phyloP scores from a whole-genome alignment of 2,329 filamentous ascomycete species.

The Pestalotiopsis sp. region DNA sequence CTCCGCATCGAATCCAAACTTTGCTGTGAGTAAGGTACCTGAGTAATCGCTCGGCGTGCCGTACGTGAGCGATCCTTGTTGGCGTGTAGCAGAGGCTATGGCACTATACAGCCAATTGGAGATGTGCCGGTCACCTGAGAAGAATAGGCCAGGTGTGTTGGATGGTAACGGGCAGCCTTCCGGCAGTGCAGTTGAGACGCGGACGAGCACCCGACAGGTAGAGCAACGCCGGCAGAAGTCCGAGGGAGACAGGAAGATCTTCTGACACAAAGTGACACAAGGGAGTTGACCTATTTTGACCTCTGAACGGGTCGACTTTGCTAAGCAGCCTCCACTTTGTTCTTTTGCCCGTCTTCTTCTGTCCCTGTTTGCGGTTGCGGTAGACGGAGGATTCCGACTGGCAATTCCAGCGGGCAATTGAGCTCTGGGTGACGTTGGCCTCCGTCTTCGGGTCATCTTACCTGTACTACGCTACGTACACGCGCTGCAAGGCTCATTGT shows the following conservation, averaged over 20 bases:
- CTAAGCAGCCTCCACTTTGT: conserved; percentile 7
- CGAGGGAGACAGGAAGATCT: neutral
- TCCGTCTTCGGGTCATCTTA: conserved; percentile 8
- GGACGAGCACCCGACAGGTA: neutral
- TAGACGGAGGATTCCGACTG: neutral
- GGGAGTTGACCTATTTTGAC: neutral
- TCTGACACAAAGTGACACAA: neutral
- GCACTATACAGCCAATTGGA: conserved; percentile 9
- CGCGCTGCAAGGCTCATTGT: conserved; percentile 8
- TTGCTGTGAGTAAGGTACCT: conserved; percentile 5
- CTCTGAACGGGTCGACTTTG: conserved; percentile 1
- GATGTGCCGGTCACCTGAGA: neutral
- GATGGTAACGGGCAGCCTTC: neutral
- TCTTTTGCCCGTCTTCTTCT: neutral
- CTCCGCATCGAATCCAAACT: conserved; percentile 16
- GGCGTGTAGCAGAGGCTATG: neutral
- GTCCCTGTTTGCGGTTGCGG: neutral
- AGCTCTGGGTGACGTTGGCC: neutral
- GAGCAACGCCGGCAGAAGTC: conserved; percentile 6
- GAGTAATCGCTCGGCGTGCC: neutral
- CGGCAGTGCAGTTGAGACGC: neutral
- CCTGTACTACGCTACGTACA: neutral
- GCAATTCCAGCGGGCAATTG: neutral
- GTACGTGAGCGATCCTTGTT: neutral
- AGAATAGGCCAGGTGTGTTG: neutral